phyloP scores from a whole-genome alignment of 2,329 filamentous ascomycete species.

The Gaeumannomyces tritici region DNA sequence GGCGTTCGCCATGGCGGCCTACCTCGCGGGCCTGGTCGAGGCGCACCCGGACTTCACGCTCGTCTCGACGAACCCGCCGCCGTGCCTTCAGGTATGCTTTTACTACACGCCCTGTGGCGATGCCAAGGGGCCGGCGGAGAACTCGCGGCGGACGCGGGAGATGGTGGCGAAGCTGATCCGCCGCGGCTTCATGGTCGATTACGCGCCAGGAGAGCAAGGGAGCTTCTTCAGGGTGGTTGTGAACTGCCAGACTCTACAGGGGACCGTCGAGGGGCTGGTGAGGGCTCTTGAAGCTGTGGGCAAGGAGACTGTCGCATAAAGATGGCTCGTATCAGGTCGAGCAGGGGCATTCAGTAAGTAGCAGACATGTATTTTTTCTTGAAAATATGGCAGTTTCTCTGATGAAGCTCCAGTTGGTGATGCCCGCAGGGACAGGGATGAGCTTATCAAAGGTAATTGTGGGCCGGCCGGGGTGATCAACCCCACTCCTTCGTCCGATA shows the following conservation, averaged over 20 bases:
- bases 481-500: not conserved
- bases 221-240: slow-evolving; percentile 52
- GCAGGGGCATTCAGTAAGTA: too few relatives aligned
- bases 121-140: slow-evolving; percentile 28
- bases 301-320: slow-evolving; percentile 12
- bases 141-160: slow-evolving; percentile 37
- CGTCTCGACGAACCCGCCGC: slow-evolving; percentile 66
- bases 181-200: slow-evolving; percentile 51
- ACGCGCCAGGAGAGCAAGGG: slow-evolving; percentile 45
- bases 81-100: slow-evolving; percentile 92
- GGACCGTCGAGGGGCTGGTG: slow-evolving; percentile 43
- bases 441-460: not conserved
- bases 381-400: too few relatives aligned
- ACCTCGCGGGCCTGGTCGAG: slow-evolving; percentile 54
- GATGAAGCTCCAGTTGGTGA: too few relatives aligned
- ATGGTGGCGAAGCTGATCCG: slow-evolving; percentile 38
- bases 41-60: slow-evolving; percentile 51
- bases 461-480: too few relatives aligned
- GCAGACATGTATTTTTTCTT: too few relatives aligned
- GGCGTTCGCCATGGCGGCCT: slow-evolving; percentile 61
- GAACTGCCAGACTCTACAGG: slow-evolving; percentile 42
- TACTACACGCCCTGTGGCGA: slow-evolving; percentile 61
- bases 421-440: not conserved
- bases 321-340: too few relatives aligned
- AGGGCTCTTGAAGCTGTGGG: slow-evolving; percentile 41